Evolutionary conservation across 257 asterid species (phyloP).

Genomic region (Salvia rosmarinus): DNA sequence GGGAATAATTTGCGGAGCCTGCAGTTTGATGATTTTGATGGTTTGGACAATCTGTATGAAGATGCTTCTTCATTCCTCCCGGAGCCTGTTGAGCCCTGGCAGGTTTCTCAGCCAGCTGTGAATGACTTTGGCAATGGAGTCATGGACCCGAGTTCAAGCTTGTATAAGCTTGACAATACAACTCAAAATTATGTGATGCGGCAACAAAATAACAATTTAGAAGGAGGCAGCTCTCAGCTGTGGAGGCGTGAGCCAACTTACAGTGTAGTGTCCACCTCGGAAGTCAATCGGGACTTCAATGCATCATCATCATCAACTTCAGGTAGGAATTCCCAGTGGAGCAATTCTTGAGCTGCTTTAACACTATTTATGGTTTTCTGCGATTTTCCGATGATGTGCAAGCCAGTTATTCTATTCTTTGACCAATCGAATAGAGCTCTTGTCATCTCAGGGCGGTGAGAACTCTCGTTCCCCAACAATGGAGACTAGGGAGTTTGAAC

Average conservation of each 20-base stretch:
- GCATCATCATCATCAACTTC: constrained; percentile 44
- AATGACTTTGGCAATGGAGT: constrained; percentile 37
- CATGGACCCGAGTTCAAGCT: constrained; percentile 29
- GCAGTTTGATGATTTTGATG: constrained; percentile 53
- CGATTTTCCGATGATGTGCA: constrained; percentile 28
- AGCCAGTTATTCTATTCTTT: constrained; percentile 50
- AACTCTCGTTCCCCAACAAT: constrained; percentile 45
- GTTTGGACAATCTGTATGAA: constrained; percentile 51
- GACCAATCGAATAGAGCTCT: constrained; percentile 62
- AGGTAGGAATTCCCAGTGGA: constrained; percentile 59
- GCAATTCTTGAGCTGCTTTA: constrained; percentile 42
- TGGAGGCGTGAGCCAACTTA: constrained; percentile 56
- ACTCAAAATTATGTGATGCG: constrained; percentile 38
- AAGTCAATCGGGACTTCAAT: constrained; percentile 41
- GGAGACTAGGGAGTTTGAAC: constrained; percentile 68
- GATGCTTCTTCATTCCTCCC: constrained; percentile 44
- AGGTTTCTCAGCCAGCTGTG: constrained; percentile 37
- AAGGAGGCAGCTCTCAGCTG: constrained; percentile 43
- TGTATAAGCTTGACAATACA: constrained; percentile 31
- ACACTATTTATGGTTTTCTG: constrained; percentile 29
- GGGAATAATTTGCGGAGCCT: constrained; percentile 39
- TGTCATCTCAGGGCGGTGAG: constrained; percentile 62
- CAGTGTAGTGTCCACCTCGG: constrained; percentile 39
- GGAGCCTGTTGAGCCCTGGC: constrained; percentile 44
- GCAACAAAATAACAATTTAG: constrained; percentile 37